Evolutionary conservation across 2,329 filamentous ascomycete species (phyloP).

Genomic region (Zalaria sp.): DNA sequence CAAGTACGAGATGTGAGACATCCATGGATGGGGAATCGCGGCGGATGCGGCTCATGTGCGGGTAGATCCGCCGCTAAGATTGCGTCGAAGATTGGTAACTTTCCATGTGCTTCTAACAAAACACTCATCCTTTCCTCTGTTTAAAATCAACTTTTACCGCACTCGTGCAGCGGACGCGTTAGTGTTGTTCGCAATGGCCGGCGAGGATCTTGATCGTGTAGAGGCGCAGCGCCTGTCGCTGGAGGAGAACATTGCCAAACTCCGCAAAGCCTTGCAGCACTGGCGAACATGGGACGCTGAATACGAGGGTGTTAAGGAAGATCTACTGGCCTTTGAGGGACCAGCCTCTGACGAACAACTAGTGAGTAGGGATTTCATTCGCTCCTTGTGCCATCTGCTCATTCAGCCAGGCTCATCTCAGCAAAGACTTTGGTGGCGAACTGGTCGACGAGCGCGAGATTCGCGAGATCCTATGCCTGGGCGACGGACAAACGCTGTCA

Average conservation of each 20-base stretch:
- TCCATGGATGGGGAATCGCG: background rate
- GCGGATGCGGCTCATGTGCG: background rate
- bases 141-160: no score
- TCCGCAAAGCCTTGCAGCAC: slow-evolving; percentile 64
- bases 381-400: background rate
- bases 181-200: background rate
- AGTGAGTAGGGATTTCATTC: slow-evolving; percentile 13
- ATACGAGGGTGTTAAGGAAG: slow-evolving; percentile 79
- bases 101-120: background rate
- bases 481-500: slow-evolving; percentile 31
- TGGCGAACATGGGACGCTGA: slow-evolving; percentile 89
- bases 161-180: no score
- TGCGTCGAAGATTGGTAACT: background rate
- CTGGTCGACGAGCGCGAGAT: slow-evolving; percentile 50
- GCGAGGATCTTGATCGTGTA: slow-evolving; percentile 1
- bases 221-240: slow-evolving; percentile 51
- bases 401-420: slow-evolving; percentile 25
- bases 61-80: no score
- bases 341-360: slow-evolving; percentile 40
- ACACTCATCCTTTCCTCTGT: no score
- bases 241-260: slow-evolving; percentile 59
- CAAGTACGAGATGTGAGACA: background rate
- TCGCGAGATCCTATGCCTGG: slow-evolving; percentile 36
- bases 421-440: slow-evolving; percentile 46
- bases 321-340: slow-evolving; percentile 46